These are phyloP conservation scores for Geotrichum histeridarum DNA, from an alignment of 1,139 yeast genomes.

Conservation along the genomic window DNA sequence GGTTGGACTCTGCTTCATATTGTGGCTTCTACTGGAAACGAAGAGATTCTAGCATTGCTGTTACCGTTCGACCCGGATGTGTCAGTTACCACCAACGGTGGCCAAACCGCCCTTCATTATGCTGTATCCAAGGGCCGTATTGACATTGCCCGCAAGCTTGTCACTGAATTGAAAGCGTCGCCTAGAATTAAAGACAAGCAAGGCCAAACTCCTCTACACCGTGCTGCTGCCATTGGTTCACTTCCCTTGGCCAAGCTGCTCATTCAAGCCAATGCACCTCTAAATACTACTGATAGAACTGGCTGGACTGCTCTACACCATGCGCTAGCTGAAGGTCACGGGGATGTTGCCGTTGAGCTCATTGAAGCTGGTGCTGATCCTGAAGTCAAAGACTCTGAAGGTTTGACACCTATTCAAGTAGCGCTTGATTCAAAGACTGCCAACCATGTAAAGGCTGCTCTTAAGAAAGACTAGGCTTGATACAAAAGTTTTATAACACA, in stretches of 20 bases:
- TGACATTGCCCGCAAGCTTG: constrained; percentile 50
- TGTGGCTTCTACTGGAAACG: constrained; percentile 67
- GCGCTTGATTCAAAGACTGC: constrained; percentile 51
- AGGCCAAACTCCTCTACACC: constrained; percentile 64
- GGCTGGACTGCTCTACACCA: constrained; percentile 91
- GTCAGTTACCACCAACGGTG: constrained; percentile 54
- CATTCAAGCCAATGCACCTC: constrained; percentile 52
- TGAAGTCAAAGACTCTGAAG: constrained; percentile 47
- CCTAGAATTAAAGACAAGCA: constrained; percentile 61
- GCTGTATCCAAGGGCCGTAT: constrained; percentile 67
- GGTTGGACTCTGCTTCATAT: constrained; percentile 91
- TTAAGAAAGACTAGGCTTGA: background rate
- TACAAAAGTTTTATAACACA: background rate
- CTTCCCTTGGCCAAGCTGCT: constrained; percentile 48
- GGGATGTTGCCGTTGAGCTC: constrained; percentile 63
- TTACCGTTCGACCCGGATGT: constrained; percentile 45
- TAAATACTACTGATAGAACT: constrained; percentile 61
- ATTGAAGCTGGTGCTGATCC: constrained; percentile 65
- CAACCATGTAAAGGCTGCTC: background rate
- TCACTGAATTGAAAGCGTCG: constrained; percentile 48
- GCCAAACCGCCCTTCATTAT: constrained; percentile 70
- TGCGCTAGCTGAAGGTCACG: constrained; percentile 88
- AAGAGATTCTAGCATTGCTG: constrained; percentile 46
- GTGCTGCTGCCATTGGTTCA: constrained; percentile 82
- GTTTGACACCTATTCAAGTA: constrained; percentile 55